Evolutionary conservation across 2,329 filamentous ascomycete genomes (phyloP), one percentile per base, ranked within the genome.

Genomic region (Colletotrichum sp.): DNA sequence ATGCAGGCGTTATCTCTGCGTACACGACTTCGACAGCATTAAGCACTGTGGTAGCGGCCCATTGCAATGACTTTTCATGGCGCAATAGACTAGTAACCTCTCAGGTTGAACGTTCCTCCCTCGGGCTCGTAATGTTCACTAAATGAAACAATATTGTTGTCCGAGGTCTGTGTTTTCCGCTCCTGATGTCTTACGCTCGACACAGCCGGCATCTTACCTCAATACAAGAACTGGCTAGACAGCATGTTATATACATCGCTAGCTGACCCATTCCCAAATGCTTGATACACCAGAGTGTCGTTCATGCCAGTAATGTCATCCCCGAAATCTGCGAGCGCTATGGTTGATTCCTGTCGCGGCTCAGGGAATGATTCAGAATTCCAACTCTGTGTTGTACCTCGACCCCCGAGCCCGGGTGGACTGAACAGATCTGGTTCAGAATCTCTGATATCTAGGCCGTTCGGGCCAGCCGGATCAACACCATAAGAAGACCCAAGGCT

Each of bases 261-360:
- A n/a, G 78, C 72, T 13, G 79, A 80, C 6, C 79, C 79, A 2
- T 36, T 78, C 10, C 81, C 81, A 71, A 83, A 83, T 2, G 79
- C 81, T 71, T 83, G 80, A 52, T 80, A 81, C 18, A 82, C 76
- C 6, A 81, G 63, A 21, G 59, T 80, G 55, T 81, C 80, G 60
- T 80, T 80, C 77, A 82, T 79, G n/a, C 79, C 72, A 3, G 76
- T 77, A 10, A 79, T 52, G 1, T 74, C 76, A 5, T 80, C 77
- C 4, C 77, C 79, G 24, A 80, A 79, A 3, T 77, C 68, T 10
- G 69, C 75, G 4, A 75, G 59, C 6, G 57, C 77, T 5, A 62
- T 2, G 4, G 6, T 6, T 36, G 10, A 8, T 15, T 18, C 24
- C 15, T 15, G 9, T n/a, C 26, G 28, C 5, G 30, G 1, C 6